phyloP scores from a whole-genome alignment of 164 flowering plant species.

The Stephania cephalantha region DNA sequence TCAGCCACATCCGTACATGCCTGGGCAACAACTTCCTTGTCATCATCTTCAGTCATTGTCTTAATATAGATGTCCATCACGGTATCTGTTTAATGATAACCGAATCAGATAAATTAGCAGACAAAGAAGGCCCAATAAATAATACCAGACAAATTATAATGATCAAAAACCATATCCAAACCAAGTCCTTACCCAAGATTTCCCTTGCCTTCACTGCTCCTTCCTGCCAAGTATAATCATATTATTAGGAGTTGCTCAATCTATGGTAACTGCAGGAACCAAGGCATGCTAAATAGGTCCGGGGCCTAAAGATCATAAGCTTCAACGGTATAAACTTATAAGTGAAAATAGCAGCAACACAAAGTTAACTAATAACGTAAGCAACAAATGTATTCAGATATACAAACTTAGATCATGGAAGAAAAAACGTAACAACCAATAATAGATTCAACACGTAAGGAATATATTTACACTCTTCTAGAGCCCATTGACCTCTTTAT shows the following conservation, averaged over 20 bases:
- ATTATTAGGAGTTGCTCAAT: not conserved
- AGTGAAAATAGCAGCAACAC: no score
- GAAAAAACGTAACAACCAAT: no score
- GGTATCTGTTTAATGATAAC: constrained; percentile 41
- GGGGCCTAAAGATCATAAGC: no score
- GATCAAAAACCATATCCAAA: not conserved
- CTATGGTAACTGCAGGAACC: not conserved
- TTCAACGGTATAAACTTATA: no score
- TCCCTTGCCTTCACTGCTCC: constrained; percentile 55
- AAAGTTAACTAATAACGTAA: no score
- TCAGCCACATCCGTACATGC: constrained; percentile 75
- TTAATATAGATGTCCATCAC: constrained; percentile 75
- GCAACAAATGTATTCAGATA: no score
- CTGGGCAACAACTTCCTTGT: constrained; percentile 98
- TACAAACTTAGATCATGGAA: no score
- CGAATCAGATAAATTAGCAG: constrained; percentile 5
- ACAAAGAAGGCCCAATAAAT: not conserved
- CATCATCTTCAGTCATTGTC: constrained; percentile 87
- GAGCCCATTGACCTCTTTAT: no score
- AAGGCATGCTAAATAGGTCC: not conserved
- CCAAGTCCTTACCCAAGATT: constrained; percentile 53
- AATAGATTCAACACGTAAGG: no score
- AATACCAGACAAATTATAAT: not conserved
- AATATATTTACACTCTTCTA: no score
- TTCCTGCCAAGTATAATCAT: constrained; percentile 41